Base-by-base conservation (phyloP, 2,329 filamentous ascomycete genomes). In the Ampelomyces quisqualis region DNA sequence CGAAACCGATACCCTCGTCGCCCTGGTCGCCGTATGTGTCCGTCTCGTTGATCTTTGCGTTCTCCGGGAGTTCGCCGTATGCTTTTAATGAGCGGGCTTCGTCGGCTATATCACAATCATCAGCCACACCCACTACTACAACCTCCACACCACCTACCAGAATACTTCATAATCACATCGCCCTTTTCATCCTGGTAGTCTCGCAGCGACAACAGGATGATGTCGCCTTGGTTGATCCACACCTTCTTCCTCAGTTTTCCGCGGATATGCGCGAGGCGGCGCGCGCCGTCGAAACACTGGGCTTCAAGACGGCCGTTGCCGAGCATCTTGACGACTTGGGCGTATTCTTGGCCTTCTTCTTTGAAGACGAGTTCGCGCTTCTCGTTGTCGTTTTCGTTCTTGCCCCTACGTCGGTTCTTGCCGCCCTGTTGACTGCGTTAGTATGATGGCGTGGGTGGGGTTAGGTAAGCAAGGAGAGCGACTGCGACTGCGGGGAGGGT, bases 231-330 rank as follows among this genome's bases (percentile, higher is more conserved):
- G 80, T 95, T 96, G 80, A 96, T 96, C 65, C 65, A 68, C 49
- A 97, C 93, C 82, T 98, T 98, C 82, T 98, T 98, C 65, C 93
- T 85, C 65, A 98, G 87, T 76, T 98, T 97, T 75, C 91, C 91
- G 53, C 91, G 89, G 63, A 88, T 89, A 70, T 91, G 85, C 53
- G 85, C 88, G 27, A 89, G 81, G 47, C 89, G 84, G 71, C 90
- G 90, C 57, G 86, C 84, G 68, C 91, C 91, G 70, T 97, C 93
- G 73, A 98, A 98, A 77, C 91, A 97, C 59, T 90, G 77, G 13
- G 90, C 90, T 73, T 95, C 90, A 34, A 96, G 83, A 60, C 90
- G 88, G 57, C 90, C 90, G 80, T 95, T 95, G 56, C 90, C 90
- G 49, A 95, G 81, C 90, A 96, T 95, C 80, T 95, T 95, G 60